Evolutionary conservation across 2,329 filamentous ascomycete genomes (phyloP).

Genomic region (Akanthomyces dipterigenus): DNA sequence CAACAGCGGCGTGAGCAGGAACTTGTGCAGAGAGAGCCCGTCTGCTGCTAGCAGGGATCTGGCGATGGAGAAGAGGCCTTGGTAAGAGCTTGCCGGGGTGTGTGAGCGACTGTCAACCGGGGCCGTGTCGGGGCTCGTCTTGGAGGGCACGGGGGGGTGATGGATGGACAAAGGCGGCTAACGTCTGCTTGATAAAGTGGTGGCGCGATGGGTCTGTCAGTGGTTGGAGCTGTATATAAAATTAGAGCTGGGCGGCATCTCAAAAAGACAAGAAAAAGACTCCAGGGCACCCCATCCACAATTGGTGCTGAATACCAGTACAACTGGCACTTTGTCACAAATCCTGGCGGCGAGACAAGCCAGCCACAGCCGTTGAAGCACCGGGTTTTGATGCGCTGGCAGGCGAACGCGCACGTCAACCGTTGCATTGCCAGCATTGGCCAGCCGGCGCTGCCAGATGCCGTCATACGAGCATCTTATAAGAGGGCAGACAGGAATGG

Average conservation of each 20-base stretch:
- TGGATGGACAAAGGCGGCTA: slow-evolving; percentile 29
- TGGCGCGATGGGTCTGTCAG: slow-evolving; percentile 33
- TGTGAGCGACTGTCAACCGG: not conserved
- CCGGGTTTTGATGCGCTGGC: slow-evolving; percentile 7
- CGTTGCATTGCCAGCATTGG: slow-evolving; percentile 7
- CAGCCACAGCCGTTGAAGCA: slow-evolving; percentile 7
- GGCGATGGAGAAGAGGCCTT: slow-evolving; percentile 6
- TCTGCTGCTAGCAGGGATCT: slow-evolving; percentile 5
- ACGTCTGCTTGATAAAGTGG: slow-evolving; percentile 33
- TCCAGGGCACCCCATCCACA: not conserved
- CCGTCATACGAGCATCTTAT: slow-evolving; percentile 7
- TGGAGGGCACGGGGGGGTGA: not conserved
- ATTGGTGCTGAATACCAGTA: not conserved
- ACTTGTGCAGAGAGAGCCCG: slow-evolving; percentile 1
- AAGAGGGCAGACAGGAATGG: slow-evolving; percentile 6
- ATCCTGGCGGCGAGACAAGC: slow-evolving; percentile 9
- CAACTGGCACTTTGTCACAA: too few species aligned
- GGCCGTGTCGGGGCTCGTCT: slow-evolving; percentile 21
- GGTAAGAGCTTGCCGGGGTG: slow-evolving; percentile 3
- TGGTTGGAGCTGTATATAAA: slow-evolving; percentile 38
- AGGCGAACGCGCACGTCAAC: slow-evolving; percentile 1
- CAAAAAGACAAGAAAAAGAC: not conserved
- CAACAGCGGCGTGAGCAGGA: not conserved
- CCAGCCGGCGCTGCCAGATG: not conserved
- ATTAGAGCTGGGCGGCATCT: slow-evolving; percentile 28